These are phyloP conservation scores for Blastomyces silverae DNA, from an alignment of 2,329 filamentous ascomycete genomes.

Conservation along the genomic window DNA sequence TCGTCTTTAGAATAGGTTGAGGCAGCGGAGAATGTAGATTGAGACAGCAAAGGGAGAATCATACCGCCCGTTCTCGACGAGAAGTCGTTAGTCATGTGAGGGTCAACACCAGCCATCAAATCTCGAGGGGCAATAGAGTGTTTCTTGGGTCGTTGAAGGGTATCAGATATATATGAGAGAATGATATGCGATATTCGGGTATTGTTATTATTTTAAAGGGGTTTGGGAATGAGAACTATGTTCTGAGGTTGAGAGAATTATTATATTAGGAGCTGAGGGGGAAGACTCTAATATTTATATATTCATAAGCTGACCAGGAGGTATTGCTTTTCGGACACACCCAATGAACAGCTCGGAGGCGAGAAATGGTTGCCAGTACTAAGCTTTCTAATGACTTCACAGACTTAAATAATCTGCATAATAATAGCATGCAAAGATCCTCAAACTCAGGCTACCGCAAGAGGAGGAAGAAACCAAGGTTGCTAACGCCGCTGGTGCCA, in stretches of 20 bases:
- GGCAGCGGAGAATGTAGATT: not conserved
- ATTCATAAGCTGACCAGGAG: not conserved
- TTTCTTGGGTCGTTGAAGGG: not conserved
- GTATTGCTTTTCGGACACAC: not conserved
- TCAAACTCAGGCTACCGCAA: not conserved
- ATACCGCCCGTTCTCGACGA: slow-evolving; percentile 1
- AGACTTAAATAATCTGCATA: not conserved
- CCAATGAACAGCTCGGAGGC: not conserved
- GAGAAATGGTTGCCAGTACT: not conserved
- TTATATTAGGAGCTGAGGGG: not conserved
- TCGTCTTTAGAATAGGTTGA: not conserved
- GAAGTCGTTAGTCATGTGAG: slow-evolving; percentile 1
- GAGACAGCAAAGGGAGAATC: too few relatives aligned
- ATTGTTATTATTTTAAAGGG: not conserved
- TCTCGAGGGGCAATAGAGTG: not conserved
- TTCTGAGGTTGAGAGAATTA: not conserved
- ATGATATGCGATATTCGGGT: not conserved
- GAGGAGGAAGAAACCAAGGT: not conserved
- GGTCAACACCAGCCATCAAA: slow-evolving; percentile 6
- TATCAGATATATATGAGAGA: not conserved
- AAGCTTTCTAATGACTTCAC: slow-evolving; percentile 11
- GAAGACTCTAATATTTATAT: not conserved
- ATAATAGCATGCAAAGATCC: not conserved
- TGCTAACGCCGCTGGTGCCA: slow-evolving; percentile 3
- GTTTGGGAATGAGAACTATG: not conserved